A percentile compares a stretch with the other conserved stretches of the same genome.
Evolutionary conservation across 2,329 filamentous ascomycete species (phyloP).

Genomic region (Corniculantispora saksenae): DNA sequence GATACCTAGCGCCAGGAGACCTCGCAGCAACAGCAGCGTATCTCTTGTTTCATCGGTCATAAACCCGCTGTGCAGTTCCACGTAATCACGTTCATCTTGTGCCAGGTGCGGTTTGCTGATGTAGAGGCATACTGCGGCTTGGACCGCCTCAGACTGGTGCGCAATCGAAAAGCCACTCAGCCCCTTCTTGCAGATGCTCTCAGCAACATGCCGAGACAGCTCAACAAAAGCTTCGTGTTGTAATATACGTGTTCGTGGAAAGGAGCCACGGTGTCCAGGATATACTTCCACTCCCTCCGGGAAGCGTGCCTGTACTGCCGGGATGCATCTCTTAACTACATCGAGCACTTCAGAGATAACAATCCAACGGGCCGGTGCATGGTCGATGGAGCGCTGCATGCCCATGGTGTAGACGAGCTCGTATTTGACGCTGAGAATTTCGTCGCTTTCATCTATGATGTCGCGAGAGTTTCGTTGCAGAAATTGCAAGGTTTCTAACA

Average conservation of each 20-base stretch:
- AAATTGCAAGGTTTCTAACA: constrained; percentile 46
- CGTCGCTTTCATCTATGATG: constrained; percentile 66
- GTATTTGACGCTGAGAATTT: constrained; percentile 61
- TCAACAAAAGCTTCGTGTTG: not conserved
- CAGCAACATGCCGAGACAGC: not conserved
- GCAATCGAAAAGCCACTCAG: constrained; percentile 44
- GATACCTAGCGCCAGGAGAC: constrained; percentile 61
- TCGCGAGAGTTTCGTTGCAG: constrained; percentile 50
- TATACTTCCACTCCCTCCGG: not conserved
- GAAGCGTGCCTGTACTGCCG: not conserved
- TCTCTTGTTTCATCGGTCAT: not conserved
- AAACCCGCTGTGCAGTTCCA: not conserved
- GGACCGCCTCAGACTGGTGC: too few species aligned
- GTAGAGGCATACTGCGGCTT: too few species aligned
- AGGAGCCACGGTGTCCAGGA: not conserved
- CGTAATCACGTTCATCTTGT: too few species aligned
- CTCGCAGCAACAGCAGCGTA: constrained; percentile 42
- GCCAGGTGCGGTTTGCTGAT: too few species aligned
- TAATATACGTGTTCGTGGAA: constrained; percentile 13
- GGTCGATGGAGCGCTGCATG: constrained; percentile 49
- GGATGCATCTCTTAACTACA: not conserved
- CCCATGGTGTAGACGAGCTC: constrained; percentile 67
- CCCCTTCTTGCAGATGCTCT: constrained; percentile 24
- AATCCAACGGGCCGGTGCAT: constrained; percentile 57
- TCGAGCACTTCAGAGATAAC: constrained; percentile 44